Percentiles rank a stretch among this genome's conserved stretches.
phyloP scores from a whole-genome alignment of 768 basidiomycete species.

The Suillus occidentalis region DNA sequence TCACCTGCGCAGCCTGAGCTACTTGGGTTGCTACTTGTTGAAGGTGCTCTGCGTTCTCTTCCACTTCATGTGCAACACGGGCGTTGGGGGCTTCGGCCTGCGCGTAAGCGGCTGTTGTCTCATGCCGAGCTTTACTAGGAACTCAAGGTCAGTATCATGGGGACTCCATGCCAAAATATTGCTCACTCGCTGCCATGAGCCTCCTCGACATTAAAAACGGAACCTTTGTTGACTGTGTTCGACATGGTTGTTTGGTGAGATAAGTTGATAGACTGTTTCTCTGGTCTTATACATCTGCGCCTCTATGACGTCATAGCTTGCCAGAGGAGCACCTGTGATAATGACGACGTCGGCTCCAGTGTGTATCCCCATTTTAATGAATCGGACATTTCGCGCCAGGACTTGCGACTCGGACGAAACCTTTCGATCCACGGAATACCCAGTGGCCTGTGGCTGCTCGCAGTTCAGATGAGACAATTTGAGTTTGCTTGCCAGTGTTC shows the following conservation, averaged over 20 bases:
- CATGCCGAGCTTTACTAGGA: constrained; percentile 36
- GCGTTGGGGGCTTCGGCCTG: constrained; percentile 47
- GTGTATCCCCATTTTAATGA: background rate
- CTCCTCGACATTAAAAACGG: constrained; percentile 41
- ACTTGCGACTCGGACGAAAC: constrained; percentile 4
- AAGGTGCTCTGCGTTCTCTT: constrained; percentile 44
- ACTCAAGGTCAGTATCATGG: background rate
- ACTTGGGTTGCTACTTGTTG: constrained; percentile 51
- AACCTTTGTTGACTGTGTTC: constrained; percentile 2
- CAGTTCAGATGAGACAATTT: constrained; percentile 23
- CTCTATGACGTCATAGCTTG: background rate
- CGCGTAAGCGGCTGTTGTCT: constrained; percentile 57
- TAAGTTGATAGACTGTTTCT: background rate
- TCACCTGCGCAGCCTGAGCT: constrained; percentile 53
- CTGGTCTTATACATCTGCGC: background rate
- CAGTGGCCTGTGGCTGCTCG: constrained; percentile 14
- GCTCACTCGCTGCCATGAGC: constrained; percentile 35
- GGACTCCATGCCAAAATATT: background rate
- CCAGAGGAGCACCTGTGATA: no score
- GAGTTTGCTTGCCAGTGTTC: constrained; percentile 25
- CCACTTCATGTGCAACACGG: constrained; percentile 43
- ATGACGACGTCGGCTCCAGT: background rate
- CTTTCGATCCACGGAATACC: constrained; percentile 5
- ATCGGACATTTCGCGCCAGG: constrained; percentile 7
- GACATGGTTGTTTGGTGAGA: constrained; percentile 10